These are phyloP conservation scores for Rickenella mellea DNA, from an alignment of 768 basidiomycete genomes.

Conservation along the genomic window DNA sequence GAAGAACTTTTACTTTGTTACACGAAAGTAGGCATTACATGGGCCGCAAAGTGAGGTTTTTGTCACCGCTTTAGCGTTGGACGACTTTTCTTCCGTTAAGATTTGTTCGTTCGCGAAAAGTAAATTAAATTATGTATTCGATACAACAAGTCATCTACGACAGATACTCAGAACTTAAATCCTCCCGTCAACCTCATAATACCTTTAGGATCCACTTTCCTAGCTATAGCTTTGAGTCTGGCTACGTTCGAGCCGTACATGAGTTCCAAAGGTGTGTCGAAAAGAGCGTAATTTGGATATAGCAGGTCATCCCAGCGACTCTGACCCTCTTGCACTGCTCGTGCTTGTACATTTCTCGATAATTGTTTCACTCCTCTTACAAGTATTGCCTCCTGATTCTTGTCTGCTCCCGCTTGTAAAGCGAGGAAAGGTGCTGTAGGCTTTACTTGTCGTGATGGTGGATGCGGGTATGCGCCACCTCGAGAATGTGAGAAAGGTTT, in stretches of 20 bases:
- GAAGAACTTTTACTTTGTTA: too few species aligned
- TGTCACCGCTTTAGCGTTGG: too few species aligned
- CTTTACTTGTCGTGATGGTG: not conserved
- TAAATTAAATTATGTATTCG: too few species aligned
- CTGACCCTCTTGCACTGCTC: conserved; percentile 9
- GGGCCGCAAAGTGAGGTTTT: too few species aligned
- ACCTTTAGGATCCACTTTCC: conserved; percentile 7
- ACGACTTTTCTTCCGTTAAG: too few species aligned
- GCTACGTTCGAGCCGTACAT: conserved; percentile 10
- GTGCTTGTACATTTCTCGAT: conserved; percentile 3
- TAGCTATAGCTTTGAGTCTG: conserved; percentile 5
- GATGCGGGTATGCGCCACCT: not conserved
- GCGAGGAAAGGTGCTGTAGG: not conserved
- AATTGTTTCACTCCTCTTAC: conserved; percentile 1
- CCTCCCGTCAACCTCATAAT: conserved; percentile 14
- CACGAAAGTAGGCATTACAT: too few species aligned
- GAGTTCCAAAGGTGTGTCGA: conserved; percentile 5
- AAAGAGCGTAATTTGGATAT: conserved; percentile 13
- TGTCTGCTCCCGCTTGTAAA: too few species aligned
- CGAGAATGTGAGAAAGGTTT: not conserved
- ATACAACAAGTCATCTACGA: too few species aligned
- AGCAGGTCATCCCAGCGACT: conserved; percentile 3
- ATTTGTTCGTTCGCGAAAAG: too few species aligned
- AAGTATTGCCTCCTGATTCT: not conserved
- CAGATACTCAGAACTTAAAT: conserved; percentile 11